Conservation (phyloP, 441 rosid species). For the Populus hybrid region DNA sequence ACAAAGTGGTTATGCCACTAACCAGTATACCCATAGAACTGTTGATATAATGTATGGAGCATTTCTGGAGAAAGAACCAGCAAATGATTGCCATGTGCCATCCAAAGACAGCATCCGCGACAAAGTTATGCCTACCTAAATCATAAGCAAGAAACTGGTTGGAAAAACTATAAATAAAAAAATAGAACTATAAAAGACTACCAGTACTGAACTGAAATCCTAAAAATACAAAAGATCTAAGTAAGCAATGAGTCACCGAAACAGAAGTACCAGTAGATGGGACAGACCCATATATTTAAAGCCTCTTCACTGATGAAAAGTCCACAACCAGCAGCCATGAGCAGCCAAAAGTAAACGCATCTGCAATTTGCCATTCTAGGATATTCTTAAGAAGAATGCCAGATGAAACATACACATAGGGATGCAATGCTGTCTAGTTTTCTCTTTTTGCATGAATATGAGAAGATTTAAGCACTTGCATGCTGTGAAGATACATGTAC, state of each 20-base stretch:
- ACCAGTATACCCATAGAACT: constrained; percentile 83
- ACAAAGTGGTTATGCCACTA: constrained; percentile 24
- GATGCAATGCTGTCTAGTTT: constrained; percentile 5
- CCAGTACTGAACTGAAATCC: background rate
- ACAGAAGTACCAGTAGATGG: constrained; percentile 56
- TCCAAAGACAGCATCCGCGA: constrained; percentile 68
- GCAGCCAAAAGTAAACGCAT: constrained; percentile 92
- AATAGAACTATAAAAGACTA: constrained; percentile 3
- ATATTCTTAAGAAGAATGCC: constrained; percentile 11
- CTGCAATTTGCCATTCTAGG: constrained; percentile 32
- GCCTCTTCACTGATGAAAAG: constrained; percentile 90
- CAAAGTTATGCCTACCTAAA: constrained; percentile 73
- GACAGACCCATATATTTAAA: constrained; percentile 93
- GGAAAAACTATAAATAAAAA: constrained; percentile 12
- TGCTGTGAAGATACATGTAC: too few relatives aligned
- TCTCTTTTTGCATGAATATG: background rate
- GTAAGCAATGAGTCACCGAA: constrained; percentile 28
- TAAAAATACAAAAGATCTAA: constrained; percentile 3
- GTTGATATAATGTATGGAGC: constrained; percentile 62
- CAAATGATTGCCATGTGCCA: constrained; percentile 78
- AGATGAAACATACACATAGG: constrained; percentile 3
- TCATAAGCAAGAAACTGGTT: constrained; percentile 7
- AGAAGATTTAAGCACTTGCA: too few relatives aligned
- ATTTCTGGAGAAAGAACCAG: constrained; percentile 61
- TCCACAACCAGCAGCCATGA: constrained; percentile 92